phyloP scores from a whole-genome alignment of 768 basidiomycete genomes.

The Galerina sulciceps region DNA sequence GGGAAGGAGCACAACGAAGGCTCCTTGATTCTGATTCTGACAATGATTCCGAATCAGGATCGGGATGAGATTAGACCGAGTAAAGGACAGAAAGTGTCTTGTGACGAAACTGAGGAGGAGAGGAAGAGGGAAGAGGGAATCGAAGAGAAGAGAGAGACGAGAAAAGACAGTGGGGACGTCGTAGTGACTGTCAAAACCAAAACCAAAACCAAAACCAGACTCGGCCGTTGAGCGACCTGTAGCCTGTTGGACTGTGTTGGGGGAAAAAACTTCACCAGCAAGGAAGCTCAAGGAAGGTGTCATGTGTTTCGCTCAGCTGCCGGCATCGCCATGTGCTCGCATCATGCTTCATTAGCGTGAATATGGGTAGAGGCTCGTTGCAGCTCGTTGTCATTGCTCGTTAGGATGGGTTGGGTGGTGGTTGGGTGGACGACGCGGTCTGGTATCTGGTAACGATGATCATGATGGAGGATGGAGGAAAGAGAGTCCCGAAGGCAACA shows the following conservation, averaged over 20 bases:
- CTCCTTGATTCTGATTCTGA: no score
- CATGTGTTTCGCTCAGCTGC: constrained; percentile 3
- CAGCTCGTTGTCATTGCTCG: no score
- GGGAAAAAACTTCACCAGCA: no score
- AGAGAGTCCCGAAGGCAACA: no score
- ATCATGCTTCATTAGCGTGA: background rate
- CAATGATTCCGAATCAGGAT: no score
- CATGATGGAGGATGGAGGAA: no score
- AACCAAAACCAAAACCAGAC: no score
- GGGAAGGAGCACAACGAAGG: background rate
- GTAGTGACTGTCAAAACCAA: background rate
- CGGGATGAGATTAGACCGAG: background rate
- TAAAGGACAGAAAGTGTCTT: constrained; percentile 1
- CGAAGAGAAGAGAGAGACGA: background rate
- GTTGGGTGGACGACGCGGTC: no score
- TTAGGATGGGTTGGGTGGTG: no score
- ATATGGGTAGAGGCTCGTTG: background rate
- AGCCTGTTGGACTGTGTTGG: constrained; percentile 3
- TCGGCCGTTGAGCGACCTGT: no score
- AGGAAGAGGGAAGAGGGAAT: background rate
- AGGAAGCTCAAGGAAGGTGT: background rate
- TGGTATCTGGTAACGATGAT: no score
- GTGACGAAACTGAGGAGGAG: background rate
- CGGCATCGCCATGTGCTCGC: background rate
- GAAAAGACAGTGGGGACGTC: background rate